Base-by-base conservation (phyloP, 2,329 filamentous ascomycete species). In the Cytospora paraplurivora region DNA sequence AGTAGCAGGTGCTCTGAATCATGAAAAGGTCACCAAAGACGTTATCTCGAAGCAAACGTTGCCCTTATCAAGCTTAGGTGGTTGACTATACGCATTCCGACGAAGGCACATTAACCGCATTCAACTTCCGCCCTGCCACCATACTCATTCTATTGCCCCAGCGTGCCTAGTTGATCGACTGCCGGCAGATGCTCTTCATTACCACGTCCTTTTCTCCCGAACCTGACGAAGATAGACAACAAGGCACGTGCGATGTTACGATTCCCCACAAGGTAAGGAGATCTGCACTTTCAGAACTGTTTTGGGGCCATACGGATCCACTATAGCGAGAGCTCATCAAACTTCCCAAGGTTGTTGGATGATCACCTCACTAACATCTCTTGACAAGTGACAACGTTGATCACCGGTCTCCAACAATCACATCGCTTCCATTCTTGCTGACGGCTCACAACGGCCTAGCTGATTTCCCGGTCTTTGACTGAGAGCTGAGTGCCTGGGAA, bases 181-280 rank as follows among this genome's bases (percentile, higher is more conserved):
- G 51, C 59, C 59, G 51, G 59, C 59, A 61, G 59, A 61, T 61
- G 34, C 37, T 21, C 59, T 50, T 61, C 59, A 21, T 21, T 10
- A 44, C 51, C 37, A 38, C 50, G 59, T 61, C 51, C 51, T 51
- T 55, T 52, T 55, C 49, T 49, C 51, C 57, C 27, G 10, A 62
- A 50, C 53, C 59, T 37, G 63, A 49, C 59, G 59, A 65, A 62
- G 50, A 65, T 37, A 51, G 59, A 53, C 63, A 62, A 57, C 60
- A 51, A 56, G 55, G 52, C 63, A 65, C 56, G 55, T 62, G 59
- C 59, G 38, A 63, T 65, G 60, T 60, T 49, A 63, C 59, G 59
- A 65, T 62, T 62, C 63, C 59, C 63, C 63, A 63, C 63, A 62
- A 27, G 41, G 19, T 50, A 47, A 33, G 50, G 38, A 58, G 53